A percentile compares a stretch with the other conserved stretches of the same genome.
Evolutionary conservation across 805 yeast species (phyloP).

Genomic region (Priceomyces medius): DNA sequence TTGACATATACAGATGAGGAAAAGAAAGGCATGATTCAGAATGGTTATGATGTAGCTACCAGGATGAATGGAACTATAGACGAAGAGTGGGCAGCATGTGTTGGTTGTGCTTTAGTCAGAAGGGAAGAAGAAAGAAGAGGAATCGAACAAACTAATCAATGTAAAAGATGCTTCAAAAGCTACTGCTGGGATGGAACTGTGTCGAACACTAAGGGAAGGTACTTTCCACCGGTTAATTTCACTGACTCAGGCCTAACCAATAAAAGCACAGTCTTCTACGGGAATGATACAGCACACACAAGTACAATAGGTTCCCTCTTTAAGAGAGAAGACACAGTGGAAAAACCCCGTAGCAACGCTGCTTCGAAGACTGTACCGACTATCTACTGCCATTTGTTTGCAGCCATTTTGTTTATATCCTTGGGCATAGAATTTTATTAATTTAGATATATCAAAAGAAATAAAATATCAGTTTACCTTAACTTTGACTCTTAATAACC

Average conservation of each 20-base stretch:
- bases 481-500: too few species aligned
- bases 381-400: background rate
- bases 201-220: constrained; percentile 11
- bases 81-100: constrained; percentile 36
- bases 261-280: constrained; percentile 12
- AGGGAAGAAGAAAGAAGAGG: constrained; percentile 42
- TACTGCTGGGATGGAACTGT: constrained; percentile 43
- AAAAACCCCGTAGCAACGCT: background rate
- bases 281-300: background rate
- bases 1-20: constrained; percentile 33
- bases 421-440: too few species aligned
- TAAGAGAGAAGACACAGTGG: background rate
- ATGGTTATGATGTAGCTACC: constrained; percentile 36
- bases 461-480: too few species aligned
- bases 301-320: background rate
- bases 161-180: constrained; percentile 33
- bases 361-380: background rate
- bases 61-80: constrained; percentile 37
- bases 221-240: constrained; percentile 26
- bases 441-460: too few species aligned
- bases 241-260: constrained; percentile 31
- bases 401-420: constrained; percentile 1
- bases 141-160: constrained; percentile 33
- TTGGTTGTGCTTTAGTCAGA: constrained; percentile 40
- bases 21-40: constrained; percentile 35